Evolutionary conservation across 805 yeast species (phyloP).

Genomic region (Saccharomycopsis sp.): DNA sequence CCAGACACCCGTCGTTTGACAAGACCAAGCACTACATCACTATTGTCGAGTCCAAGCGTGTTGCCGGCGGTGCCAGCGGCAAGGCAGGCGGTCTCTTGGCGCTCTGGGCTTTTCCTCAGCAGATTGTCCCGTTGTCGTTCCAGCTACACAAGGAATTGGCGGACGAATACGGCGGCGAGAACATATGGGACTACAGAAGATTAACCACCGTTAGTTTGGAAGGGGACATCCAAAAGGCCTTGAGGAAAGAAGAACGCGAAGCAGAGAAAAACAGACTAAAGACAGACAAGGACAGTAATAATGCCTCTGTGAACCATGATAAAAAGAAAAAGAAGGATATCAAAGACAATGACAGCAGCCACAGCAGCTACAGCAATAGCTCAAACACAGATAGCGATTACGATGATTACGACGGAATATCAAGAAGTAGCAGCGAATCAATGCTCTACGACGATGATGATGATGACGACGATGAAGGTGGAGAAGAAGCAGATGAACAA

Average conservation of each 20-base stretch:
- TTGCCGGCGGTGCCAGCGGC: constrained; percentile 96
- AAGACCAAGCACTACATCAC: constrained; percentile 71
- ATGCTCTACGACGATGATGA: not conserved
- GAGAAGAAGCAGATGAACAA: constrained; percentile 24
- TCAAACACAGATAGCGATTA: not conserved
- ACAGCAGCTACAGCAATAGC: constrained; percentile 1
- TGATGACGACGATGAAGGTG: constrained; percentile 20
- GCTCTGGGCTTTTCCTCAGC: constrained; percentile 95
- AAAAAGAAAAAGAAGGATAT: not conserved
- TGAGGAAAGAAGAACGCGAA: constrained; percentile 12
- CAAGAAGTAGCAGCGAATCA: constrained; percentile 11
- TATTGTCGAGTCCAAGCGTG: constrained; percentile 77
- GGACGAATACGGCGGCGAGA: constrained; percentile 69
- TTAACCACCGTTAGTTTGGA: constrained; percentile 80
- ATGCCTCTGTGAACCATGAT: constrained; percentile 6
- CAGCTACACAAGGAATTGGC: constrained; percentile 77
- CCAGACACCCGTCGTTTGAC: constrained; percentile 73
- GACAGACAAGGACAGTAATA: constrained; percentile 15
- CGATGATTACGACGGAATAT: not conserved
- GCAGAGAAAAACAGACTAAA: constrained; percentile 9
- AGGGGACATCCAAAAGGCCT: constrained; percentile 51
- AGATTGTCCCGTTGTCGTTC: constrained; percentile 82
- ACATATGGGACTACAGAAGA: constrained; percentile 88
- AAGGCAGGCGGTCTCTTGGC: constrained; percentile 96
- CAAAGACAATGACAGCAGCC: not conserved